Base-by-base conservation (phyloP, 306 rosid species). In the Quercus parvula region DNA sequence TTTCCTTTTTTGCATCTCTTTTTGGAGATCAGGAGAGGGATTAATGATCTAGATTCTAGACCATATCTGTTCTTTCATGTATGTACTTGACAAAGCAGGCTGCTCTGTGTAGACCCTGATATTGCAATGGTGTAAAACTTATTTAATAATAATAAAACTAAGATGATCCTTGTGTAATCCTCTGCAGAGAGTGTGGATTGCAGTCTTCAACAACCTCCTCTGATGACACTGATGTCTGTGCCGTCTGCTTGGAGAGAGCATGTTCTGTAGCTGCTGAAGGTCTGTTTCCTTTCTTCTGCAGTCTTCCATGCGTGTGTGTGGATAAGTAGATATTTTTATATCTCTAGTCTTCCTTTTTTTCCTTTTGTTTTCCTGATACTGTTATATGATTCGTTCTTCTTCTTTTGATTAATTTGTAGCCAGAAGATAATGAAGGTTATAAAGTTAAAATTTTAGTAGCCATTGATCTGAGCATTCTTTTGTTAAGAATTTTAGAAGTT, bases 221-320 rank as follows among this genome's bases (percentile, higher is more conserved):
- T 6, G 89, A 88, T 18, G 98, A 93, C 54, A 78, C 80, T 76
- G 98, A 95, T 74, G 77, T 75, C 28, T 95, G 99, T 74, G 98
- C 99, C 74, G 97, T 95, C 75, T 95, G 98, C 87, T 83, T 95
- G 59, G 99, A 95, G 89, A 95, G 93, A 87, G 81, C 88, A 57
- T 93, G 99, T 84, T 87, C 92, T 9, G 93, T 95, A 35, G 94
- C 97, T 35, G 98, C 98, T 3, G 97, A 91, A 87, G 99, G 99
- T 94, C 75, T 46, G 75, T 77, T 70, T 56, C 77, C 24, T 46
- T 33, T 76, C 74, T 81, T 77, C 56, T 67, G 20, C 78, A 62
- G 62, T 20, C 52, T 54, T 77, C 63, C 71, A 18, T 20, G 18
- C 7, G 35, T 59, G 35, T 28, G 38, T 17, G 13, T 56, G 63